Conservation (phyloP, 2,329 filamentous ascomycete genomes). For the Aspergillus sp. region DNA sequence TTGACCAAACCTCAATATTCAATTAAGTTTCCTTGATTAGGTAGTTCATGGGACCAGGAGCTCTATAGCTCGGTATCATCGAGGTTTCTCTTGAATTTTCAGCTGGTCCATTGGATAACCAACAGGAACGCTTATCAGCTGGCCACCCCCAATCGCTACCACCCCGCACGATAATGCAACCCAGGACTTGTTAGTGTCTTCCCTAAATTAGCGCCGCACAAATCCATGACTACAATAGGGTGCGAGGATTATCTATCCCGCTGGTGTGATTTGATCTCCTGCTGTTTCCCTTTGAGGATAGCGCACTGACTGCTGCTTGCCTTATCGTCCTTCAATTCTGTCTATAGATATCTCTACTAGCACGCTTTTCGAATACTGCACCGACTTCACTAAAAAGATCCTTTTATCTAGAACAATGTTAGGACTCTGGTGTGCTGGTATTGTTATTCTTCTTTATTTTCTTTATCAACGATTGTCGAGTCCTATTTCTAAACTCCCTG, state of each 20-base stretch:
- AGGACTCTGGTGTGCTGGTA: conserved; percentile 2
- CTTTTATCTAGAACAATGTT: neutral
- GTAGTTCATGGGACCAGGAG: too few species aligned
- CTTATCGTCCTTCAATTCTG: neutral
- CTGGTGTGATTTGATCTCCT: conserved; percentile 1
- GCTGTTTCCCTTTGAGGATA: conserved; percentile 9
- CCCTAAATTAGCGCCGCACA: neutral
- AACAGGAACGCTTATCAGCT: neutral
- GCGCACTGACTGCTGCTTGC: neutral
- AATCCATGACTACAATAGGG: neutral
- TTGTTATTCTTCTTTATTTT: neutral
- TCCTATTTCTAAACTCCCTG: conserved; percentile 25
- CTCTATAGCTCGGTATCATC: too few species aligned
- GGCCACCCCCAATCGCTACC: neutral
- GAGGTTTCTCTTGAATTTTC: too few species aligned
- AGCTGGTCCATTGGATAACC: neutral
- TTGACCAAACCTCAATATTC: too few species aligned
- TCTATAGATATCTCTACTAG: too few species aligned
- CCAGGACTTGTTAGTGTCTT: neutral
- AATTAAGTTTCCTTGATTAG: too few species aligned
- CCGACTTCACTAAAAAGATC: neutral
- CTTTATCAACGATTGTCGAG: neutral
- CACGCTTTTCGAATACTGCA: neutral
- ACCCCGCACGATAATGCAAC: neutral
- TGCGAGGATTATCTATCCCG: neutral